Conservation (phyloP, 306 rosid genomes). For the Cicer arietinum region DNA sequence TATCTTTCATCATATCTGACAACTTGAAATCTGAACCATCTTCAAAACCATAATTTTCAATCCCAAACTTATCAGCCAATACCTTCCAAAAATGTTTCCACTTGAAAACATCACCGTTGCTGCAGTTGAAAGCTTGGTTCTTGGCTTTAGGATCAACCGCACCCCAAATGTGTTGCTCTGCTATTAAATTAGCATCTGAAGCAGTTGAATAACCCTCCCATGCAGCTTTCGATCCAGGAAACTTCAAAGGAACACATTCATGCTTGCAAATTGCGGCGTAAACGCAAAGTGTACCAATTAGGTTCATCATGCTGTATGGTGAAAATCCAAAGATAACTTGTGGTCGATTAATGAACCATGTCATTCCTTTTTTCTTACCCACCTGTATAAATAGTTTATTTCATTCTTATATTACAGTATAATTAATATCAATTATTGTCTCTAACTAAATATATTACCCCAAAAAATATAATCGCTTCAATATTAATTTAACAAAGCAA, state of each 20-base stretch:
- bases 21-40: constrained; percentile 53
- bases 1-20: constrained; percentile 62
- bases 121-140: constrained; percentile 67
- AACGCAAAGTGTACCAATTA: constrained; percentile 60
- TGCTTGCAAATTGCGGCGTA: constrained; percentile 82
- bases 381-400: neutral
- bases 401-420: too few relatives aligned
- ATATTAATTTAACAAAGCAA: too few relatives aligned
- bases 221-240: constrained; percentile 59
- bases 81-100: constrained; percentile 77
- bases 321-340: constrained; percentile 69
- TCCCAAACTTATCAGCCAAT: constrained; percentile 62
- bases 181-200: constrained; percentile 75
- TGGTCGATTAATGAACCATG: constrained; percentile 72
- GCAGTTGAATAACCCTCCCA: constrained; percentile 57
- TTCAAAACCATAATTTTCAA: constrained; percentile 65
- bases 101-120: constrained; percentile 68
- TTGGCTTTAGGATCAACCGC: constrained; percentile 69
- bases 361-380: constrained; percentile 48
- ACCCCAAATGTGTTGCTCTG: constrained; percentile 83
- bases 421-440: too few relatives aligned
- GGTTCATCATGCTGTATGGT: constrained; percentile 68
- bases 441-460: too few relatives aligned
- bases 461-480: too few relatives aligned
- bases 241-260: constrained; percentile 56